Conservation (phyloP, 495 filamentous ascomycete species). For the Talaromyces wortmannii region DNA sequence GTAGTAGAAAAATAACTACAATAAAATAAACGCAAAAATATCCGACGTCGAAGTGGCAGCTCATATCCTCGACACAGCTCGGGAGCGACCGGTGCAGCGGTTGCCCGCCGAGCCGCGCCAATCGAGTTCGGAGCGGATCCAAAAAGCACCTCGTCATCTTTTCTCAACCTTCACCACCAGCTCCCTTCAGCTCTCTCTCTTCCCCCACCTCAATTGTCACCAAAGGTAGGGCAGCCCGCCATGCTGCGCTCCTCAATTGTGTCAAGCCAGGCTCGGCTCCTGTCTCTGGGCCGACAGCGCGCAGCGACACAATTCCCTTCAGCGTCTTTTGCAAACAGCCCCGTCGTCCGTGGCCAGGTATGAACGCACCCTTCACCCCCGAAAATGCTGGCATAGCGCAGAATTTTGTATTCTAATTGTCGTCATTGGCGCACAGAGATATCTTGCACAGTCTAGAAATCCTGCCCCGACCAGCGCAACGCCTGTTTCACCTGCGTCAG, state of each 20-base stretch:
- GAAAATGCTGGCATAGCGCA: conserved; percentile 4
- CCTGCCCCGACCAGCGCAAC: conserved; percentile 26
- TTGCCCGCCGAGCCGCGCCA: neutral
- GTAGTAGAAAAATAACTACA: no score
- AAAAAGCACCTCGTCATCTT: conserved; percentile 25
- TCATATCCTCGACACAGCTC: neutral
- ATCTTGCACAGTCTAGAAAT: conserved; percentile 36
- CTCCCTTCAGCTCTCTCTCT: conserved; percentile 12
- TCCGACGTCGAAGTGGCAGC: neutral
- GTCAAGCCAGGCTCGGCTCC: conserved; percentile 37
- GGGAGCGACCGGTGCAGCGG: neutral
- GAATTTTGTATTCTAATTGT: conserved; percentile 5
- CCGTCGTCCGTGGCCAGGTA: conserved; percentile 35
- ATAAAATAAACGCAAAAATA: no score
- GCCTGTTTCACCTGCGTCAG: conserved; percentile 38
- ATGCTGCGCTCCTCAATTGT: conserved; percentile 45
- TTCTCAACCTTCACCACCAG: conserved; percentile 15
- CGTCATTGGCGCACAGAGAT: conserved; percentile 24
- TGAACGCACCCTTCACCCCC: conserved; percentile 3
- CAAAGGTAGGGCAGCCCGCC: conserved; percentile 38
- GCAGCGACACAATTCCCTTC: conserved; percentile 40
- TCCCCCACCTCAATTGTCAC: conserved; percentile 4
- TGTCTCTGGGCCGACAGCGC: conserved; percentile 34
- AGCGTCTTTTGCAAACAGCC: conserved; percentile 34
- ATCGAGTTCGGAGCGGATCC: conserved; percentile 33